phyloP scores from a whole-genome alignment of 2,329 filamentous ascomycete species.

The Trichoderma pleuroti region DNA sequence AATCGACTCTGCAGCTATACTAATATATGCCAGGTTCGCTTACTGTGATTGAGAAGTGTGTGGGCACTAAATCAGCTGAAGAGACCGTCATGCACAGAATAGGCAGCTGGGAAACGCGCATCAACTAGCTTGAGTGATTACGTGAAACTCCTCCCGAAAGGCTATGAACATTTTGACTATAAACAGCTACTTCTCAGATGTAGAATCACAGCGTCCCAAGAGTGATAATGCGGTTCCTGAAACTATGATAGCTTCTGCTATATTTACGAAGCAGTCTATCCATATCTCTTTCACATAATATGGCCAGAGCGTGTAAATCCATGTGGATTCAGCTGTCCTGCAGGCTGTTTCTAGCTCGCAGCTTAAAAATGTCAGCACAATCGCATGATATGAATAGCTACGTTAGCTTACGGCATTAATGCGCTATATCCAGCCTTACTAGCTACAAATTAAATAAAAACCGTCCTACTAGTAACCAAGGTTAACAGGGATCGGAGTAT shows the following conservation, averaged over 20 bases:
- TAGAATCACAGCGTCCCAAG: not conserved
- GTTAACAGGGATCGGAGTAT: not conserved
- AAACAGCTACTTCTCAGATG: not conserved
- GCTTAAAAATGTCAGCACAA: not conserved
- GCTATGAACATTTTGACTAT: not conserved
- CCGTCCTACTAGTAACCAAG: not conserved
- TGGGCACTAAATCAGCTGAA: not conserved
- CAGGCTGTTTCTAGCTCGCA: not conserved
- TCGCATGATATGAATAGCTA: not conserved
- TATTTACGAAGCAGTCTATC: too few relatives aligned
- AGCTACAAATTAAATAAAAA: not conserved
- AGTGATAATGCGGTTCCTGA: not conserved
- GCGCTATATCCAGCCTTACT: accelerated
- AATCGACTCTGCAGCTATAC: not conserved
- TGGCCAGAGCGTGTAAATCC: not conserved
- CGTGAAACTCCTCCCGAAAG: not conserved
- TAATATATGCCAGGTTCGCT: not conserved
- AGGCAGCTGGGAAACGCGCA: not conserved
- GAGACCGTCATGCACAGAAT: not conserved
- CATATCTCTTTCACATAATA: too few relatives aligned
- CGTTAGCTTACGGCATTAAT: not conserved
- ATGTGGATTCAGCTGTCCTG: not conserved
- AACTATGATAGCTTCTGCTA: not conserved
- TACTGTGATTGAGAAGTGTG: too few relatives aligned
- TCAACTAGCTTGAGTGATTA: not conserved